Conservation (phyloP, 192 early-diverging fungal species). For the Thamnidium elegans region DNA sequence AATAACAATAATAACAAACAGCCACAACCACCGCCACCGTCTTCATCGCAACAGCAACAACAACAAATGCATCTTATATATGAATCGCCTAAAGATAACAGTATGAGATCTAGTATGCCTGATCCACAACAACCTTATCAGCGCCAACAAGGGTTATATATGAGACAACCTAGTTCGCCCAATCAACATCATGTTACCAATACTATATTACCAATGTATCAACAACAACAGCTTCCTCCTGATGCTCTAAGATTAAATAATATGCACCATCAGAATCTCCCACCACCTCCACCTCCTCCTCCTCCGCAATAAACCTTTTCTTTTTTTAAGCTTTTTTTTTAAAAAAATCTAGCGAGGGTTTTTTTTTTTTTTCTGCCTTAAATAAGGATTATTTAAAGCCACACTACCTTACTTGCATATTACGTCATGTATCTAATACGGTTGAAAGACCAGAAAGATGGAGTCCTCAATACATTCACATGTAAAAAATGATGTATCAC, state of each 20-base stretch:
- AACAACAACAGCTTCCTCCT: neutral
- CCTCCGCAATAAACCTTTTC: neutral
- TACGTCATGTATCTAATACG: no score
- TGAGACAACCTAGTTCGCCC: neutral
- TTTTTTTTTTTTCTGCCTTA: neutral
- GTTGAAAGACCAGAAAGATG: no score
- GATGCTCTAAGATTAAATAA: neutral
- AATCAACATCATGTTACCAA: neutral
- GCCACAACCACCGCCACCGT: neutral
- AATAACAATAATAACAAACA: neutral
- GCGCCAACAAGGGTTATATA: neutral
- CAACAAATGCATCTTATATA: neutral
- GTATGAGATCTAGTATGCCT: neutral
- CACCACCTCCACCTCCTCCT: neutral
- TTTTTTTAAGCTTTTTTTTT: no score
- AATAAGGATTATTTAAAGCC: no score
- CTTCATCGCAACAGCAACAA: neutral
- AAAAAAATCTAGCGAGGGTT: no score
- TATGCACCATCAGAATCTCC: neutral
- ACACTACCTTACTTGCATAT: no score
- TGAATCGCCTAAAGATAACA: neutral
- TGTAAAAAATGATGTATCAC: no score
- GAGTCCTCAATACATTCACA: no score
- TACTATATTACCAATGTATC: neutral
- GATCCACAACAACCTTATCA: neutral